Percentiles rank a stretch among this genome's conserved stretches.
Conservation (phyloP, 2,329 filamentous ascomycete species). For the Diaporthe citriasiana region DNA sequence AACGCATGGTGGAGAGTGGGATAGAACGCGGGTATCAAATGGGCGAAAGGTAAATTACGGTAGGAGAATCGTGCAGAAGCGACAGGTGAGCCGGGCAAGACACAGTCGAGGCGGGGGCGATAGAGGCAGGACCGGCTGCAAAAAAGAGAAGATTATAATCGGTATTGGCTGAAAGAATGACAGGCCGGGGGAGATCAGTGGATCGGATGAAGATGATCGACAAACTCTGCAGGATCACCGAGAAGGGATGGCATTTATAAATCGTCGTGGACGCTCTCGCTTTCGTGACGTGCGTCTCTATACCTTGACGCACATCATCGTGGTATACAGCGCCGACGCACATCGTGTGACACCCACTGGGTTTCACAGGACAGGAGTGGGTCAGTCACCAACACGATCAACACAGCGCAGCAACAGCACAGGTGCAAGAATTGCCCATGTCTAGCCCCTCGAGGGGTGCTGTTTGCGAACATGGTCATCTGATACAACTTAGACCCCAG, state of each 20-base stretch:
- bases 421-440: neutral
- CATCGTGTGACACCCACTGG: slow-evolving; percentile 27
- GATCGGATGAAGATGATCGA: slow-evolving; percentile 26
- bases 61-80: neutral
- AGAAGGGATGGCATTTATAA: slow-evolving; percentile 34
- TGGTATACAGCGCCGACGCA: slow-evolving; percentile 5
- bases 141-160: slow-evolving; percentile 2
- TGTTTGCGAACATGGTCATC: slow-evolving; percentile 16
- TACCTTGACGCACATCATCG: neutral
- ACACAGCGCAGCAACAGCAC: neutral
- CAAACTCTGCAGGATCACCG: neutral
- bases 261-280: neutral
- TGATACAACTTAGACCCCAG: slow-evolving; percentile 15
- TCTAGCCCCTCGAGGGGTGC: neutral
- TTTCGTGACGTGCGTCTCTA: neutral
- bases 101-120: neutral
- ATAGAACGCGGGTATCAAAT: neutral
- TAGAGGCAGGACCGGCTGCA: slow-evolving; percentile 13
- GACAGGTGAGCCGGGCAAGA: slow-evolving; percentile 28
- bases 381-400: neutral
- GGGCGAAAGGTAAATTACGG: neutral
- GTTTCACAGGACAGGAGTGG: slow-evolving; percentile 31
- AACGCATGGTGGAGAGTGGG: slow-evolving; percentile 25
- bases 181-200: slow-evolving; percentile 26
- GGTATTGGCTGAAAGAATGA: slow-evolving; percentile 27